Evolutionary conservation across 169 alveolate species (phyloP), one percentile per base, ranked within the genome.

Genomic region (Plasmodium cynomolgi): DNA sequence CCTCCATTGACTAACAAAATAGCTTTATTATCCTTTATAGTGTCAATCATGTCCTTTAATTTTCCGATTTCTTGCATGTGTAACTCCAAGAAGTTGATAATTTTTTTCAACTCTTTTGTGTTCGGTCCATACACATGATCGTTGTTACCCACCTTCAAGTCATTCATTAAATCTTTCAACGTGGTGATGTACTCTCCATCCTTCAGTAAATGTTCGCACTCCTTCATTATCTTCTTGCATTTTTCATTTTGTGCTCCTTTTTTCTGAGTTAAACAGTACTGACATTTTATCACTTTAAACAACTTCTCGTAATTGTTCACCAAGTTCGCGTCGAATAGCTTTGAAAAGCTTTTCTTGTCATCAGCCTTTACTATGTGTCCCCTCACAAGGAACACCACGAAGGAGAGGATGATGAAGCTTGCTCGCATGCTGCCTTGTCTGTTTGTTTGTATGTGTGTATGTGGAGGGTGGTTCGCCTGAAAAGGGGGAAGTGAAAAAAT

Each of bases 241-340:
- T 86, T 54, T 29, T 54, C 86, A 1, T 41, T 54, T 34, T 54
- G 17, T 8, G 17, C 26, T 34, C 41, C 41, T 3, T 86, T 54
- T 2, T 17, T 17, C 31, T 75, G 31, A 23, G 41, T 47, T n/a
- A 29, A 15, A 41, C 93, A 86, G 13, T 86, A 86, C 44, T 86
- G 84, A n/a, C 93, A 86, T 86, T 34, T 86, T 33, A 79, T 33
- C 2, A 86, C 23, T 75, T 86, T 86, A 47, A 86, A 54, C 26
- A 86, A 34, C 5, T 75, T 50, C 4, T 86, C 86, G 68, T 86
- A 86, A 86, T 86, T 86, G 62, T 56, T 86, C 44, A 86, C n/a
- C 80, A 86, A 34, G 2, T 56, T 37, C 3, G 39, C 26, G 39
- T 77, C 85, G 33, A 75, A 50, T 3, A 34, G 3, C 39, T 50